Evolutionary conservation across 306 rosid genomes (phyloP).

Genomic region (Abrus pulchellus): DNA sequence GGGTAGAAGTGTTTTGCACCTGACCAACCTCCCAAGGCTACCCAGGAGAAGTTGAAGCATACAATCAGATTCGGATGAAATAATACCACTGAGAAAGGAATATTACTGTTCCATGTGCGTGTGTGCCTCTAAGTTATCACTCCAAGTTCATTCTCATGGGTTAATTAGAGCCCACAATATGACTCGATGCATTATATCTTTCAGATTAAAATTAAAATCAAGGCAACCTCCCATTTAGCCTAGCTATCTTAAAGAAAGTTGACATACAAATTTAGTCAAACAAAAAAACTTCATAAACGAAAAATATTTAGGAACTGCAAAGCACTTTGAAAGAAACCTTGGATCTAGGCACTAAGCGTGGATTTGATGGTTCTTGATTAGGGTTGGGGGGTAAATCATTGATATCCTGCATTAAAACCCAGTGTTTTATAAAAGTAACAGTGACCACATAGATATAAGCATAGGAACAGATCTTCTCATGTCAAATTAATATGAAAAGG

Average conservation of each 20-base stretch:
- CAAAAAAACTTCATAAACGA: slow-evolving; percentile 30
- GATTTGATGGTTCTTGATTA: slow-evolving; percentile 78
- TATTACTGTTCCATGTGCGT: background rate
- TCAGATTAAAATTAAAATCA: slow-evolving; percentile 8
- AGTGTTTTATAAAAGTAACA: slow-evolving; percentile 39
- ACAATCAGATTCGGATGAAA: slow-evolving; percentile 44
- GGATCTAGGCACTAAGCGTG: slow-evolving; percentile 71
- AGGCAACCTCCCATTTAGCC: slow-evolving; percentile 1
- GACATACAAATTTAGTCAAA: background rate
- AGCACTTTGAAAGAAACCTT: slow-evolving; percentile 60
- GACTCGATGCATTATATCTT: background rate
- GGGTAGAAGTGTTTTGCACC: slow-evolving; percentile 64
- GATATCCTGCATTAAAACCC: slow-evolving; percentile 70
- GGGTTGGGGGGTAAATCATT: slow-evolving; percentile 81
- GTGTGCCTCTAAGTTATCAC: background rate
- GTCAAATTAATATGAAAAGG: background rate
- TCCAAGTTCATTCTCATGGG: background rate
- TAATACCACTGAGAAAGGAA: slow-evolving; percentile 34
- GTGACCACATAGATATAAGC: slow-evolving; percentile 23
- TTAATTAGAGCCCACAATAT: slow-evolving; percentile 29
- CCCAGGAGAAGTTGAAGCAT: slow-evolving; percentile 50
- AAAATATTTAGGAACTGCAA: slow-evolving; percentile 34
- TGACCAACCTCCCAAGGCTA: slow-evolving; percentile 90
- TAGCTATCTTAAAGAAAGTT: background rate
- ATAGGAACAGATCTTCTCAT: background rate